These are phyloP conservation scores for Phoma sp. DNA, from an alignment of 2,329 filamentous ascomycete species.

Conservation along the genomic window DNA sequence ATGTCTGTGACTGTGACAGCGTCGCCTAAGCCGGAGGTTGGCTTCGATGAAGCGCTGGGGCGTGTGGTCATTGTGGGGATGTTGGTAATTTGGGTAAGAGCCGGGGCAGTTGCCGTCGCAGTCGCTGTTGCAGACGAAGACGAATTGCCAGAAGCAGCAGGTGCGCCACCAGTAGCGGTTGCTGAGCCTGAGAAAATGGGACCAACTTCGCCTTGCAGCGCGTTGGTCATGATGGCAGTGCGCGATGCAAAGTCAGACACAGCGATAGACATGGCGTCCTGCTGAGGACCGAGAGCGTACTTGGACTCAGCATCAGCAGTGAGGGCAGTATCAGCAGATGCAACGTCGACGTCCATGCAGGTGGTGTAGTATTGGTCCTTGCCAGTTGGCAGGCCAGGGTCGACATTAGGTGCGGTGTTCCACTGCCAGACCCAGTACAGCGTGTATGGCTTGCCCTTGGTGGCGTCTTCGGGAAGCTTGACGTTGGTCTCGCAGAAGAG, in stretches of 20 bases:
- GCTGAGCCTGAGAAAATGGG: constrained; percentile 28
- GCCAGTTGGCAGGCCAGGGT: constrained; percentile 51
- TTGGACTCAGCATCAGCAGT: constrained; percentile 22
- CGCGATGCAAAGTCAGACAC: constrained; percentile 49
- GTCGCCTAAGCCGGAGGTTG: constrained; percentile 5
- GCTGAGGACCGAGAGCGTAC: constrained; percentile 43
- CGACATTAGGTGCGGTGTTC: constrained; percentile 51
- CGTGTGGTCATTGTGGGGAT: constrained; percentile 27
- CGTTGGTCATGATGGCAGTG: constrained; percentile 46
- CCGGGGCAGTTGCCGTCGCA: constrained; percentile 12
- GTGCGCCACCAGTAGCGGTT: constrained; percentile 10
- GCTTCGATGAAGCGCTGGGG: constrained; percentile 21
- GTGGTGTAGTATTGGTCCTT: constrained; percentile 66
- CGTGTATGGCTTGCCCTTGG: constrained; percentile 72
- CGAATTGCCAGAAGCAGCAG: constrained; percentile 9
- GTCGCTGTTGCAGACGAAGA: not conserved
- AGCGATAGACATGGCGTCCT: constrained; percentile 52
- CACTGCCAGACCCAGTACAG: constrained; percentile 98
- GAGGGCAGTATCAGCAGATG: constrained; percentile 37
- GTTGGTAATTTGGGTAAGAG: constrained; percentile 13
- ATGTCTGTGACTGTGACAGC: constrained; percentile 36
- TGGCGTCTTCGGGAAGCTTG: constrained; percentile 70
- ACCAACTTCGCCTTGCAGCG: constrained; percentile 37
- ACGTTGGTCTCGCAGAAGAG: constrained; percentile 84
- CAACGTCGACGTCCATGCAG: constrained; percentile 62